These are phyloP conservation scores for Blyttiomyces sp. DNA, from an alignment of 371 early-diverging fungal genomes.

Conservation along the genomic window DNA sequence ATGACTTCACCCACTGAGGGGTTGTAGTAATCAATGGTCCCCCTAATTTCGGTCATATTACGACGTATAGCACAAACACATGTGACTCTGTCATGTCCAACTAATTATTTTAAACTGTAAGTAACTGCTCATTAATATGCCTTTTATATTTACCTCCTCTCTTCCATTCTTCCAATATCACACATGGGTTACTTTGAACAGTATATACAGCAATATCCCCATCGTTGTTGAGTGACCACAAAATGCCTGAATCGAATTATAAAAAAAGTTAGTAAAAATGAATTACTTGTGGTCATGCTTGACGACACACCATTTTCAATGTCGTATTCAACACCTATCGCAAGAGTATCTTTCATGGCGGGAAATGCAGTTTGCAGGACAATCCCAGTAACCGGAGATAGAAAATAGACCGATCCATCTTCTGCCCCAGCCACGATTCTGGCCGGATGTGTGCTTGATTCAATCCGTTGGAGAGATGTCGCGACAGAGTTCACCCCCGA, in stretches of 20 bases:
- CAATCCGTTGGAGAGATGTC: conserved; percentile 24
- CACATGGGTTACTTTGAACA: conserved; percentile 37
- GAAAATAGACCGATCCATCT: conserved; percentile 36
- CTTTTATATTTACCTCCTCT: conserved; percentile 2
- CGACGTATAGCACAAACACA: no score
- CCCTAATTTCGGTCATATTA: no score
- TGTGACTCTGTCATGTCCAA: no score
- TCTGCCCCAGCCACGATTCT: conserved; percentile 33
- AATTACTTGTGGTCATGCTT: no score
- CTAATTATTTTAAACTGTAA: no score
- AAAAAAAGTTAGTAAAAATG: no score
- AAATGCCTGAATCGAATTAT: conserved; percentile 8
- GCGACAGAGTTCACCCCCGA: conserved; percentile 18
- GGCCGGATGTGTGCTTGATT: conserved; percentile 16
- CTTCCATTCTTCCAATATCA: conserved; percentile 32
- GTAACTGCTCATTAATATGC: no score
- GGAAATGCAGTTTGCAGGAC: conserved; percentile 43
- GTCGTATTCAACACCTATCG: conserved; percentile 32
- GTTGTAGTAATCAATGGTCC: no score
- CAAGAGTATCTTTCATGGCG: conserved; percentile 27
- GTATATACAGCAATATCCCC: conserved; percentile 37
- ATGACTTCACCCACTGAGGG: no score
- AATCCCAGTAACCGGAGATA: conserved; percentile 42
- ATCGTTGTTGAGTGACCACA: conserved; percentile 21
- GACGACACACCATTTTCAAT: no score